These are phyloP conservation scores for Debaryomyces subglobosus DNA, from an alignment of 1,139 yeast genomes.

Conservation along the genomic window DNA sequence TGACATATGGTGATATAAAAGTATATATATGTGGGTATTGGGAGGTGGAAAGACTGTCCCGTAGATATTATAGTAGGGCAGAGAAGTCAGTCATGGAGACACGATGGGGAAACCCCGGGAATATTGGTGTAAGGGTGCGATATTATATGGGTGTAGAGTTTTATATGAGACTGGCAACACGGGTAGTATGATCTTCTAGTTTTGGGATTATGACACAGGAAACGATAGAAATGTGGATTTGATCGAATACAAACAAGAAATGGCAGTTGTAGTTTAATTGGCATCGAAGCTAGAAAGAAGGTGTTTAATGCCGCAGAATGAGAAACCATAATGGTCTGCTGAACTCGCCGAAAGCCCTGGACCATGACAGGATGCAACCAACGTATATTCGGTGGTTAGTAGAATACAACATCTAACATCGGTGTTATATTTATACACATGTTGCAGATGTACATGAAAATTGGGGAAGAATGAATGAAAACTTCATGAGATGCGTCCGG, in stretches of 20 bases:
- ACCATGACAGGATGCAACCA: too few relatives aligned
- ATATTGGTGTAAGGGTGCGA: not conserved
- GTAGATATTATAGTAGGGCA: not conserved
- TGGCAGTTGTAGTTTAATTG: not conserved
- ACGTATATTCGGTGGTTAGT: too few relatives aligned
- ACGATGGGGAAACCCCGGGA: not conserved
- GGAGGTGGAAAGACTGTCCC: not conserved
- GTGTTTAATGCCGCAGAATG: too few relatives aligned
- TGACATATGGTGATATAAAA: not conserved
- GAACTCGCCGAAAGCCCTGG: too few relatives aligned
- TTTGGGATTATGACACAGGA: not conserved
- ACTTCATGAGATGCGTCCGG: not conserved
- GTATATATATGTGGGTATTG: not conserved
- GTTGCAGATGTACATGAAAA: too few relatives aligned
- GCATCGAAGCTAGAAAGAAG: not conserved
- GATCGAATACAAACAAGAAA: not conserved
- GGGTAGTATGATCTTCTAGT: not conserved
- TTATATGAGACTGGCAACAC: not conserved
- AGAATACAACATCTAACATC: too few relatives aligned
- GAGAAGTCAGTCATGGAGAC: not conserved
- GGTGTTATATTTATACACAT: too few relatives aligned
- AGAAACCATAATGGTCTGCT: too few relatives aligned
- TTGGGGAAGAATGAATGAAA: not conserved
- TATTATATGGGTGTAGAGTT: not conserved
- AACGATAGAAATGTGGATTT: not conserved